Evolutionary conservation across 2,329 filamentous ascomycete species (phyloP), one percentile per base, ranked within the genome.

Genomic region (Rutstroemia sp.): DNA sequence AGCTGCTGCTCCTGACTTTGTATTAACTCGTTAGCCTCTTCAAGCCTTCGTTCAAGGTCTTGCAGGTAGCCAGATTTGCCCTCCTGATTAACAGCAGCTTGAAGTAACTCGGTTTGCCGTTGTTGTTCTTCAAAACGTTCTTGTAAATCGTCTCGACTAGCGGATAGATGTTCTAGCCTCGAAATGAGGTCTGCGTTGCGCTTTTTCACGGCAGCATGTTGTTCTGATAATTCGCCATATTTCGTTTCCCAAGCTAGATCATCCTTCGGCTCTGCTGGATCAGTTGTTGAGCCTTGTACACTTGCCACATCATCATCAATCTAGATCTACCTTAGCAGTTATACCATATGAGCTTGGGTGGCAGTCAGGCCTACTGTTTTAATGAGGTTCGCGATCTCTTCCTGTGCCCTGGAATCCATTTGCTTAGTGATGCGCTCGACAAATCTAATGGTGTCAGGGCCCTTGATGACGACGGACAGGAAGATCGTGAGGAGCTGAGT

Each of bases 1-100:
- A 86, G 72, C 63, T 88, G 80, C 19, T 79, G 78, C 68, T 92
- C 88, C 63, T 89, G 81, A 23, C 76, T 79, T 41, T 83, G 82
- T 65, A 92, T 91, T 50, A 89, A 75, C 57, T 86, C 78, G 68
- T 89, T 84, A 64, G 87, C 83, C 63, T 89, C 82, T 42, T 80
- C 79, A 23, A 86, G 73, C 61, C 79, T 78, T 45, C 73, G 72
- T 62, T 84, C 75, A 63, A 87, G 72, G 58, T 76, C 71, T 70
- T 75, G 74, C 60, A 82, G 77, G 50, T 77, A 72, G 54, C 78
- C 75, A 21, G 73, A 77, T 67, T 73, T 80, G 69, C 73, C 75
- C 69, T 75, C 45, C 14, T 54, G 71, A 67, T 81, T 73, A 73
- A 81, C 72, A 70, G 75, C 67, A 54, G 64, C 63, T 58, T 66